A percentile compares a stretch with the other conserved stretches of the same genome.
phyloP scores from a whole-genome alignment of 2,329 filamentous ascomycete genomes.

The Neopestalotiopsis sp. region DNA sequence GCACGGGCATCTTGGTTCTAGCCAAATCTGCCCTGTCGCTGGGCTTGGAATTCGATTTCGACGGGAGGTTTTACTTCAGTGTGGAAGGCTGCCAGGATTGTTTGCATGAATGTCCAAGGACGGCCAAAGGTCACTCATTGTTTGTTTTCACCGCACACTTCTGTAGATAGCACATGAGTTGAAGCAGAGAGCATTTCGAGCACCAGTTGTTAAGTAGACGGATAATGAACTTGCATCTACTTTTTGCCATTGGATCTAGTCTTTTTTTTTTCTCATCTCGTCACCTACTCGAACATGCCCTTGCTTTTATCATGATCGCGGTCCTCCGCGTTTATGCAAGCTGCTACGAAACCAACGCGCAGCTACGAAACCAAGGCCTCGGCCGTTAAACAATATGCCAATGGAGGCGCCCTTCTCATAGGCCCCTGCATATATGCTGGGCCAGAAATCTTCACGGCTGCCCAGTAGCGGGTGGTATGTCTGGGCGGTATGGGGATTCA shows the following conservation, averaged over 20 bases:
- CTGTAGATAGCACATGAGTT: constrained; percentile 22
- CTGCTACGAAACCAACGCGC: not conserved
- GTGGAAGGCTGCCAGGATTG: constrained; percentile 5
- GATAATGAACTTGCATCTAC: not conserved
- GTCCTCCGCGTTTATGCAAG: not conserved
- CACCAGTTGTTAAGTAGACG: not conserved
- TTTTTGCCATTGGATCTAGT: not conserved
- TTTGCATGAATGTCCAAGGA: constrained; percentile 7
- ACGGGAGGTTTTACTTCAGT: constrained; percentile 21
- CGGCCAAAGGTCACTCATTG: constrained; percentile 16
- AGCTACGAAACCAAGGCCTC: not conserved
- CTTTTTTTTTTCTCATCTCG: not conserved
- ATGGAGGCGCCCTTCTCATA: not conserved
- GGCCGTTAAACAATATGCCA: not conserved
- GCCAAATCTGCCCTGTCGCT: constrained; percentile 26
- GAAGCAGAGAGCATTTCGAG: constrained; percentile 10
- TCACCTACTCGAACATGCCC: not conserved
- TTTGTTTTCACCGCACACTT: constrained; percentile 11
- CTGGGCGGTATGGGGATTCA: not conserved
- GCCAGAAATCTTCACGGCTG: not conserved
- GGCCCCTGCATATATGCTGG: not conserved
- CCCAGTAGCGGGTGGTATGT: not conserved
- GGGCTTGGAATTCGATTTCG: constrained; percentile 16
- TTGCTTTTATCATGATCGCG: not conserved
- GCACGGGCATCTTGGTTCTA: constrained; percentile 27